Base-by-base conservation (phyloP, 345 rosid genomes). In the Clarkia xantiana region DNA sequence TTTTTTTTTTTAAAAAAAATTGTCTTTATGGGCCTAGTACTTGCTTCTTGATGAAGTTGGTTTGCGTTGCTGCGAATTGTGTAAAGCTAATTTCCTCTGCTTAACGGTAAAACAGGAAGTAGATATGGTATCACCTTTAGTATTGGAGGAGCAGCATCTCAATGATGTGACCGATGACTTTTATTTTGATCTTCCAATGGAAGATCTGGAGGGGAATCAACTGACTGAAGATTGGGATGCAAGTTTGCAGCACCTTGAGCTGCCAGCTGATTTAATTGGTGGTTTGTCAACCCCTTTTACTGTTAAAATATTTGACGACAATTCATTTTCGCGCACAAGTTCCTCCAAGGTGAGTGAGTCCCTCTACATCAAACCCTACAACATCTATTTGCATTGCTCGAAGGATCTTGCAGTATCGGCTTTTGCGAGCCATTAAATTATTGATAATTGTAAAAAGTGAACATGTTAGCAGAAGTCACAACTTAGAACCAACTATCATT, bases 211-310 rank as follows among this genome's bases (percentile, higher is more conserved):
- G 40, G 55, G 57, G 2, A 51, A 55, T 55, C 73, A 22, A 2
- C 67, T 50, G 8, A 66, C 45, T 1, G 79, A 67, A 51, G 86
- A 80, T 57, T 80, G 86, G 97, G 75, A 63, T 52, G 62, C 77
- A 14, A 62, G 68, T 34, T 84, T 89, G 60, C 69, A 74, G 52
- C 53, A 55, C 57, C 70, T 88, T 17, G 79, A 74, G 42, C 81
- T 86, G 17, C 86, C 94, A 6, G 71, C 94, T 10, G 53, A 58
- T 66, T 62, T 76, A 15, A 58, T 81, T 57, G 63, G 72, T 0
- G 64, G 68, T 48, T 66, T 75, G 34, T 45, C 80, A 8, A 62
- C 73, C 11, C 80, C 51, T 54, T 51, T 76, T 52, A 47, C 55
- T 52, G 53, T 45, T 40, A 59, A 52, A 48, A 18, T 25, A 62